These are phyloP conservation scores for Amaranthus hypochondriacus DNA, from an alignment of 148 eudicot genomes.

Conservation along the genomic window DNA sequence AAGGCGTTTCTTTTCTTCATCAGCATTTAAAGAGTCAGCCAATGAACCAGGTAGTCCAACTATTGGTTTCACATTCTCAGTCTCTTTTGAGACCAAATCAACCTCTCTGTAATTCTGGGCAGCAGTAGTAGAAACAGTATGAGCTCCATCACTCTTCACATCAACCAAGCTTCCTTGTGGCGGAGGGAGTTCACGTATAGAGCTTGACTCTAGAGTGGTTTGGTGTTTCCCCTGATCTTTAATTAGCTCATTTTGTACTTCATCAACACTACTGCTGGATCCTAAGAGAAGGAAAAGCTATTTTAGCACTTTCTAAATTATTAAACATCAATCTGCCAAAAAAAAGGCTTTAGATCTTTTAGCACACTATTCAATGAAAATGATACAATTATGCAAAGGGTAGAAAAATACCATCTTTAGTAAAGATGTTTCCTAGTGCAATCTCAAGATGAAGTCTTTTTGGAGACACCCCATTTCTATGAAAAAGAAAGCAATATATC, in stretches of 20 bases:
- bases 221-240: constrained; percentile 63
- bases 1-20: constrained; percentile 32
- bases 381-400: neutral
- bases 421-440: constrained; percentile 69
- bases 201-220: constrained; percentile 37
- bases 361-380: neutral
- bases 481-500: constrained; percentile 19
- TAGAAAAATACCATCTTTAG: constrained; percentile 58
- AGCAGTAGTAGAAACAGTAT: constrained; percentile 30
- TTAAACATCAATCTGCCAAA: neutral
- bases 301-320: neutral
- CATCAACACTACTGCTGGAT: constrained; percentile 48
- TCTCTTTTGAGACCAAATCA: constrained; percentile 34
- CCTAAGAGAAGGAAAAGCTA: constrained; percentile 19
- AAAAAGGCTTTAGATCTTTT: neutral
- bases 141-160: constrained; percentile 36
- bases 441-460: constrained; percentile 84
- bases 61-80: constrained; percentile 32
- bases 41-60: constrained; percentile 30
- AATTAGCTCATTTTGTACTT: constrained; percentile 45
- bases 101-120: constrained; percentile 23
- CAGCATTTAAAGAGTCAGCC: constrained; percentile 26
- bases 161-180: constrained; percentile 32
- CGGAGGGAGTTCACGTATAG: constrained; percentile 38
- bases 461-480: constrained; percentile 83